Conservation (phyloP, 2,329 filamentous ascomycete species). For the Bipolaris gigantea region DNA sequence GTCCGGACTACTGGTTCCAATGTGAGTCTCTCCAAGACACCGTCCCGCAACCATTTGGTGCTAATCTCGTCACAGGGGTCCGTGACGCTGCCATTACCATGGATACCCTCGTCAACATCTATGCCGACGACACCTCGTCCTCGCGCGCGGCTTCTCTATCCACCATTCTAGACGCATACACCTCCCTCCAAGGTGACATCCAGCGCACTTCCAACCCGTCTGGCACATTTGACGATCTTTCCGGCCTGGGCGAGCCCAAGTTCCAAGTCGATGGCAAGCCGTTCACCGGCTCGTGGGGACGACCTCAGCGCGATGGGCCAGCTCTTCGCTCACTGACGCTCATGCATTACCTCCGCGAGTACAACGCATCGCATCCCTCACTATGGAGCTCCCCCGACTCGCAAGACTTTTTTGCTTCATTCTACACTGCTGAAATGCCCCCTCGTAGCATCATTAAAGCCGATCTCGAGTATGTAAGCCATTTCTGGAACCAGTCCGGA, state of each 20-base stretch:
- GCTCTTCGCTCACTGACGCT: conserved; percentile 49
- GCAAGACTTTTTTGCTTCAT: conserved; percentile 35
- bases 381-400: conserved; percentile 35
- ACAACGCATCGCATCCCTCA: conserved; percentile 46
- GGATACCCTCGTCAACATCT: conserved; percentile 46
- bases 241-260: conserved; percentile 49
- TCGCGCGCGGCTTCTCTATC: conserved; percentile 31
- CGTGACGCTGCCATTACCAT: conserved; percentile 51
- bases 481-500: conserved; percentile 46
- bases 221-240: conserved; percentile 40
- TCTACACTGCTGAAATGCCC: conserved; percentile 45
- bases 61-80: conserved; percentile 33
- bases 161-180: conserved; percentile 39
- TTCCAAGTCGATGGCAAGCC: conserved; percentile 46
- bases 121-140: conserved; percentile 38
- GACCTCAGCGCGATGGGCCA: conserved; percentile 51
- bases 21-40: conserved; percentile 30
- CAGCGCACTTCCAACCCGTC: conserved; percentile 47
- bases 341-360: conserved; percentile 47
- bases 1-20: conserved; percentile 51
- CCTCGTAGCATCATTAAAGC: conserved; percentile 49
- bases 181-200: conserved; percentile 39
- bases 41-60: background rate
- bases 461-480: conserved; percentile 50
- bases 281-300: conserved; percentile 46